Base-by-base conservation (phyloP, 176 grass and related monocot genomes). In the Themeda triandra region DNA sequence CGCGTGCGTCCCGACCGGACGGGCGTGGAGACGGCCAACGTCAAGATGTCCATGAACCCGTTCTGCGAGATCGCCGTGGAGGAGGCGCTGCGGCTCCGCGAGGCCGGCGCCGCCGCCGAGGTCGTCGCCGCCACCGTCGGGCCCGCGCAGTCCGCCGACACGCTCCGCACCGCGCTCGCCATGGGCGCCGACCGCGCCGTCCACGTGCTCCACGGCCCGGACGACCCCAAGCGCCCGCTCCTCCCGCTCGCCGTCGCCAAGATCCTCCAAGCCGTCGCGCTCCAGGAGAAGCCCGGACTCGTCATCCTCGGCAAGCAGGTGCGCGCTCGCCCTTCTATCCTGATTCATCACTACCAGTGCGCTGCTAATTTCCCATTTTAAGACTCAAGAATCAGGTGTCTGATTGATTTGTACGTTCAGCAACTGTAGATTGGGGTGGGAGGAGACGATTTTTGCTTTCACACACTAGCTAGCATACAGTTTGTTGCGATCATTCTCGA, bases 21-120 rank as follows among this genome's bases (percentile, higher is more conserved):
- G 33, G 96, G 74, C 9, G 91, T 98, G 24, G 96, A 98, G 82
- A 98, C 91, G 44, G 59, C 70, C 39, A 92, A 82, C 75, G 89
- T 90, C 29, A 98, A 98, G 87, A 98, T 98, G 95, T 95, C 95
- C 35, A 98, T 98, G 95, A 98, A 98, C 85, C 95, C 95, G 17
- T 98, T 98, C 81, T 95, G 93, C 85, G 96, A 98, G 87, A 98
- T 98, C 78, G 93, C 96, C 30, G 80, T 95, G 14, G 96, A 98
- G 75, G 93, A 98, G 71, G 96, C 96, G 17, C 83, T 98, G 10
- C 91, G 89, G 45, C 81, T 98, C 60, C 82, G 95, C 23, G 92
- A 95, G 75, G 86, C 91, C 9, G 92, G 95, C 66, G 82, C 76
- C 46, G 91, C 91, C 6, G 1, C 75, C 13, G 93, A 98, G 87